Conservation (phyloP, 1,284 basidiomycete genomes). For the Cryptococcus sp. region DNA sequence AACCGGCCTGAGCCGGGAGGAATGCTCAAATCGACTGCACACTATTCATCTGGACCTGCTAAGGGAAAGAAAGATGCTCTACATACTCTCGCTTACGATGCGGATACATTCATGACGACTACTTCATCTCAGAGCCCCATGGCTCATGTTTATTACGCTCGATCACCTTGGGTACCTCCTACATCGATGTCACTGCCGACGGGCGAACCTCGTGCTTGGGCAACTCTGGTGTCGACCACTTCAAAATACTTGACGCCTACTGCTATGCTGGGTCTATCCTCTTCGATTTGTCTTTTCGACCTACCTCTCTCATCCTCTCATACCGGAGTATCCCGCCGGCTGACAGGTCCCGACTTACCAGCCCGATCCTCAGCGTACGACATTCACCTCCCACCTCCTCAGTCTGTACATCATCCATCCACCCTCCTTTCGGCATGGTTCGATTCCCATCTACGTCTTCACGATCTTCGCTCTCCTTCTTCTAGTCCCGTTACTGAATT, state of each 20-base stretch:
- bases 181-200: conserved; percentile 12
- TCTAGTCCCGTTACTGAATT: conserved; percentile 20
- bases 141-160: conserved; percentile 24
- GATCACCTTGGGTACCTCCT: conserved; percentile 35
- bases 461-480: conserved; percentile 35
- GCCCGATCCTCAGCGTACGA: conserved; percentile 31
- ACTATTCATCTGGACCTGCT: background rate
- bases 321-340: background rate
- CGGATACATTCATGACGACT: conserved; percentile 24
- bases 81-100: conserved; percentile 14
- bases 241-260: conserved; percentile 2
- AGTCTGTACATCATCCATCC: conserved; percentile 12
- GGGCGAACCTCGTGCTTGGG: conserved; percentile 31
- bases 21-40: background rate
- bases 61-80: conserved; percentile 5
- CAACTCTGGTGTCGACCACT: conserved; percentile 19
- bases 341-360: conserved; percentile 24
- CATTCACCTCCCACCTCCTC: conserved; percentile 8
- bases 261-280: conserved; percentile 19
- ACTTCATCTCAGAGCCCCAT: conserved; percentile 16
- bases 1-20: background rate
- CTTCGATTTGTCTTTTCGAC: conserved; percentile 13
- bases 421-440: conserved; percentile 38
- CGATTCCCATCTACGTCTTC: conserved; percentile 41
- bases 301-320: conserved; percentile 8